These are phyloP conservation scores for Coleophoma cylindrospora DNA, from an alignment of 2,329 filamentous ascomycete genomes.

Conservation along the genomic window DNA sequence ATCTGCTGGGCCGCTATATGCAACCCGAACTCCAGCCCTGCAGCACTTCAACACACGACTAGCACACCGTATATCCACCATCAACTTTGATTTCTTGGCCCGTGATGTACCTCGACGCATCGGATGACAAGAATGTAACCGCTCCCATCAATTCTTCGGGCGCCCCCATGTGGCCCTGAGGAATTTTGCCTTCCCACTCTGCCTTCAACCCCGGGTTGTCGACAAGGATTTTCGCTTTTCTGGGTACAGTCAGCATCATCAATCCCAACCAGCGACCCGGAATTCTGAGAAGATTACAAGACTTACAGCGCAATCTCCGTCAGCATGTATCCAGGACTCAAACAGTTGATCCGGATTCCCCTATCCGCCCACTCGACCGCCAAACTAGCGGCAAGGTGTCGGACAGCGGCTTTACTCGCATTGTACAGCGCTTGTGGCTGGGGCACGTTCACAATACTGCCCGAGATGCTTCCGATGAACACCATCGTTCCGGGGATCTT, in stretches of 20 bases:
- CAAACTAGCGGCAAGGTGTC: slow-evolving; percentile 76
- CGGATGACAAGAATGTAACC: slow-evolving; percentile 59
- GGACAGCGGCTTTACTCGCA: slow-evolving; percentile 81
- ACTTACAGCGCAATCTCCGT: slow-evolving; percentile 67
- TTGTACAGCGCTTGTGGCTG: slow-evolving; percentile 92
- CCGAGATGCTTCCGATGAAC: slow-evolving; percentile 91
- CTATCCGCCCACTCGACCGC: slow-evolving; percentile 87
- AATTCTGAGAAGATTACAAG: no score
- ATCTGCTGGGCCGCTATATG: no score
- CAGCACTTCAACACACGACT: not conserved
- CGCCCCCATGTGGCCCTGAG: slow-evolving; percentile 83
- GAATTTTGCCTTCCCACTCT: slow-evolving; percentile 86
- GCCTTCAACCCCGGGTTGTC: slow-evolving; percentile 83
- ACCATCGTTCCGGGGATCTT: slow-evolving; percentile 76
- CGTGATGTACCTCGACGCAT: slow-evolving; percentile 52
- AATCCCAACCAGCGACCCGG: not conserved
- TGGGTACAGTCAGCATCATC: slow-evolving; percentile 29
- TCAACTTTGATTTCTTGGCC: slow-evolving; percentile 24
- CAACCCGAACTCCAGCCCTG: no score
- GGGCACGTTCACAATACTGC: slow-evolving; percentile 84
- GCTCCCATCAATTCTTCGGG: slow-evolving; percentile 89
- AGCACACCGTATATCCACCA: not conserved
- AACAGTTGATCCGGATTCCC: slow-evolving; percentile 87
- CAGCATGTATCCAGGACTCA: slow-evolving; percentile 91
- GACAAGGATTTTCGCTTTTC: slow-evolving; percentile 84